A percentile compares a stretch with the other conserved stretches of the same genome.
These are phyloP conservation scores for Rhodotorula sp. DNA, from an alignment of 1,284 basidiomycete species.

Conservation along the genomic window DNA sequence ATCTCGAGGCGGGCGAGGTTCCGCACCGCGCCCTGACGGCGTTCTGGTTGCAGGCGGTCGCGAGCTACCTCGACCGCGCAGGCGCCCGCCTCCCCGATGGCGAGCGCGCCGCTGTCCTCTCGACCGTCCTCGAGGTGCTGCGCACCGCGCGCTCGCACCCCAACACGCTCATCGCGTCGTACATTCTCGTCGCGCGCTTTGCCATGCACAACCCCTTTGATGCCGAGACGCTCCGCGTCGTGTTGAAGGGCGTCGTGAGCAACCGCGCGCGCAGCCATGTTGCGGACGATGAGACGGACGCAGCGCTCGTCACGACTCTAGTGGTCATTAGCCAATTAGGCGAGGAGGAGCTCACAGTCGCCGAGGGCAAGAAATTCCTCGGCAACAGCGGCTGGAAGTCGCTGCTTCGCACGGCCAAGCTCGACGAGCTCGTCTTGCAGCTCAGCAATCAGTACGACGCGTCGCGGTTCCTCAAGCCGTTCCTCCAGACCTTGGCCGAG, in stretches of 20 bases:
- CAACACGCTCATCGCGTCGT: slow-evolving; percentile 57
- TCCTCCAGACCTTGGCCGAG: slow-evolving; percentile 34
- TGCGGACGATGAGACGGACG: slow-evolving; percentile 50
- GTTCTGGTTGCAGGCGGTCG: slow-evolving; percentile 79
- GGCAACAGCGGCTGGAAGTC: slow-evolving; percentile 39
- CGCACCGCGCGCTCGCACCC: slow-evolving; percentile 27
- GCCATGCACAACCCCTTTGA: slow-evolving; percentile 65
- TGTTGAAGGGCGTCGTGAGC: slow-evolving; percentile 61
- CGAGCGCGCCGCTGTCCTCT: slow-evolving; percentile 50
- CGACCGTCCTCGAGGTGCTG: slow-evolving; percentile 48
- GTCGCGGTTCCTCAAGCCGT: slow-evolving; percentile 38
- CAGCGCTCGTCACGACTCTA: slow-evolving; percentile 61
- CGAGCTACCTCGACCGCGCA: slow-evolving; percentile 70
- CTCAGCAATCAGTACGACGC: slow-evolving; percentile 41
- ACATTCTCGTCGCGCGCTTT: slow-evolving; percentile 67
- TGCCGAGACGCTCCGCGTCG: slow-evolving; percentile 60
- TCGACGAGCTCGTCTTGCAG: slow-evolving; percentile 36
- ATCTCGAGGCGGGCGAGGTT: slow-evolving; percentile 38
- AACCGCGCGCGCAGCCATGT: slow-evolving; percentile 51
- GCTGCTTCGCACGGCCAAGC: slow-evolving; percentile 33
- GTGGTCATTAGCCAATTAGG: slow-evolving; percentile 56
- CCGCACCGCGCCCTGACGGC: slow-evolving; percentile 73
- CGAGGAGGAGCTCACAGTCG: slow-evolving; percentile 32
- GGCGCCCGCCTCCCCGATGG: slow-evolving; percentile 38
- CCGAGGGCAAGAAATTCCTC: slow-evolving; percentile 38